Evolutionary conservation across 768 basidiomycete species (phyloP), one percentile per base, ranked within the genome.

Genomic region (Cyclocybe cylindracea): DNA sequence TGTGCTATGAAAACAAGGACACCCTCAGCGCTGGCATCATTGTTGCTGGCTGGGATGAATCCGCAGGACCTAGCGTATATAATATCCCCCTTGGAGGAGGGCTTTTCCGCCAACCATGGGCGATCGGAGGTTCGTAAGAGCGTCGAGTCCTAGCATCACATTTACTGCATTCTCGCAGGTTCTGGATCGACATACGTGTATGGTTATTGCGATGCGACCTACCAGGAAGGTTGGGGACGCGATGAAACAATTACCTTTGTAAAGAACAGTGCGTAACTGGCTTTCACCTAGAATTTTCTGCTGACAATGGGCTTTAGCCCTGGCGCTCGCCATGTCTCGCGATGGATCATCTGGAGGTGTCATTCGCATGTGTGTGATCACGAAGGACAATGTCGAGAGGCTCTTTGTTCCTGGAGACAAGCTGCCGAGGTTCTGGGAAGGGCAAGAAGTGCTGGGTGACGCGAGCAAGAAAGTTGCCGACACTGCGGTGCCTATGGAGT

Each of bases 181-280:
- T 96, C 94, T 45, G 97, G 97, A 7, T 97, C 94, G 35, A 94
- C 94, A 7, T 99, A 98, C 66, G 94, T 98, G 9, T 99, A 98
- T 65, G 97, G 96, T 46, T 98, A 98, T 73, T 98, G 97, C 62
- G 97, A 99, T 68, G 94, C 97, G n/a, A 98, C 94, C 24, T 99
- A 89, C 67, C 74, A 85, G 70, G 95, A 98, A 29, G 92, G 90
- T 11, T 96, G 92, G 94, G 85, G 82, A 6, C 81, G 81, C 59
- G 91, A 94, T 36, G 84, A 98, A 72, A 97, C 94, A 0, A 73
- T 99, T 50, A 78, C 95, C 35, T 98, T 99, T 65, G 96, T 98
- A 53, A 90, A 85, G 75, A 97, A 98, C 73, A 94, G 96, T 97
- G 65, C 51, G 91, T 80, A 33, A 51, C n/a, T 36, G 14, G 39